phyloP scores from a whole-genome alignment of 371 early-diverging fungal species.

The Mycotypha africana region DNA sequence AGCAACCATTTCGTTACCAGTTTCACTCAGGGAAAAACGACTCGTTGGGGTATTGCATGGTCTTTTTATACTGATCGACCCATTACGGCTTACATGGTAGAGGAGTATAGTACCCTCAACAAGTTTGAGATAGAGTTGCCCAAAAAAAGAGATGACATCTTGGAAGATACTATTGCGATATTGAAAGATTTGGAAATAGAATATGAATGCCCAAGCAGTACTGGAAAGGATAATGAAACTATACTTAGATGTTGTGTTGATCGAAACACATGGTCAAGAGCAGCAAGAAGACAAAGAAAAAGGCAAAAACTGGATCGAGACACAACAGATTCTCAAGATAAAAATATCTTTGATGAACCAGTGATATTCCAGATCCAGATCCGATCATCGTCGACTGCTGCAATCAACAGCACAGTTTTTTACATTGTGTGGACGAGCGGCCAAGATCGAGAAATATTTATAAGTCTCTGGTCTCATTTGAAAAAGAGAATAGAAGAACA shows the following conservation, averaged over 20 bases:
- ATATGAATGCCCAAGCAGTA: constrained; percentile 9
- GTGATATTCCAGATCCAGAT: too few relatives aligned
- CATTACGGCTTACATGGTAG: constrained; percentile 13
- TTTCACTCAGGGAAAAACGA: constrained; percentile 54
- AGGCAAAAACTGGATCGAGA: constrained; percentile 16
- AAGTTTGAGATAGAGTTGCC: constrained; percentile 20
- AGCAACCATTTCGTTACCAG: constrained; percentile 44
- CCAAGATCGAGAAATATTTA: constrained; percentile 31
- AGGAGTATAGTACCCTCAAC: constrained; percentile 26
- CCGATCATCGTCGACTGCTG: too few relatives aligned
- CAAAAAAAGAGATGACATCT: constrained; percentile 1
- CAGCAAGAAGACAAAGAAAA: constrained; percentile 31
- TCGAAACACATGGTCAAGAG: constrained; percentile 48
- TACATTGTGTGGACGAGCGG: constrained; percentile 34
- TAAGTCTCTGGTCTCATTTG: constrained; percentile 46
- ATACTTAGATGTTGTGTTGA: constrained; percentile 12
- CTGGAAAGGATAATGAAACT: not conserved
- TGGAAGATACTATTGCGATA: constrained; percentile 9
- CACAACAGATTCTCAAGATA: not conserved
- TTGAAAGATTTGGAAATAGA: constrained; percentile 28
- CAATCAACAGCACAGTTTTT: too few relatives aligned
- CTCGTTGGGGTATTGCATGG: constrained; percentile 67
- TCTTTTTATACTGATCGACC: constrained; percentile 41
- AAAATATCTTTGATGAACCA: too few relatives aligned
- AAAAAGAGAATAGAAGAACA: constrained; percentile 50